These are phyloP conservation scores for Kurtzmaniella quercitrusa DNA, from an alignment of 1,139 yeast genomes.

Conservation along the genomic window DNA sequence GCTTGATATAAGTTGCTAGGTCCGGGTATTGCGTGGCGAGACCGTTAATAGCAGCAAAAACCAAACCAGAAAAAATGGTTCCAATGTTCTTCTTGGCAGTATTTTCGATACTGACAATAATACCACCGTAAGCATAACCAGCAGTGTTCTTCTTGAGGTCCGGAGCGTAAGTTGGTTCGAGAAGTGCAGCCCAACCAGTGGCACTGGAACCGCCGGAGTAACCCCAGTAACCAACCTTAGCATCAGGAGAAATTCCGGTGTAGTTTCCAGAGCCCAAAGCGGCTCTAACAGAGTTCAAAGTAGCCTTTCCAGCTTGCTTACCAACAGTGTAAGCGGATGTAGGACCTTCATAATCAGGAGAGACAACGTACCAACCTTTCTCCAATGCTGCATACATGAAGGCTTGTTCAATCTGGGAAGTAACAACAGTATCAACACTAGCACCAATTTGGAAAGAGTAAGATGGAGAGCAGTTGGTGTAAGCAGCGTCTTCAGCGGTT, in stretches of 20 bases:
- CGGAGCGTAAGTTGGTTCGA: constrained; percentile 23
- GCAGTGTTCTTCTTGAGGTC: constrained; percentile 13
- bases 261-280: constrained; percentile 18
- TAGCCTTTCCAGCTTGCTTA: constrained; percentile 26
- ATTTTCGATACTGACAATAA: constrained; percentile 12
- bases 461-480: constrained; percentile 18
- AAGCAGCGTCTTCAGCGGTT: constrained; percentile 17
- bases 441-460: constrained; percentile 14
- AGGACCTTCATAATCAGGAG: constrained; percentile 23
- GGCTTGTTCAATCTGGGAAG: constrained; percentile 1
- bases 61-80: constrained; percentile 19
- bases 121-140: constrained; percentile 18
- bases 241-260: constrained; percentile 25
- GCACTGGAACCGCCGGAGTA: constrained; percentile 41
- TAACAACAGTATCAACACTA: neutral
- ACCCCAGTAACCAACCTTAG: constrained; percentile 31
- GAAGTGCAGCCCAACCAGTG: constrained; percentile 32
- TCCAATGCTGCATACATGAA: constrained; percentile 7
- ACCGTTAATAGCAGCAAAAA: constrained; percentile 18
- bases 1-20: constrained; percentile 4
- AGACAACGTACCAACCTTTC: constrained; percentile 14
- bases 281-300: constrained; percentile 29
- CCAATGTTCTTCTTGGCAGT: constrained; percentile 18
- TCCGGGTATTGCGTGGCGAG: constrained; percentile 12
- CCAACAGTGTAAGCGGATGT: constrained; percentile 28